Evolutionary conservation across 1,284 basidiomycete species (phyloP).

Genomic region (Moesziomyces aphidis): DNA sequence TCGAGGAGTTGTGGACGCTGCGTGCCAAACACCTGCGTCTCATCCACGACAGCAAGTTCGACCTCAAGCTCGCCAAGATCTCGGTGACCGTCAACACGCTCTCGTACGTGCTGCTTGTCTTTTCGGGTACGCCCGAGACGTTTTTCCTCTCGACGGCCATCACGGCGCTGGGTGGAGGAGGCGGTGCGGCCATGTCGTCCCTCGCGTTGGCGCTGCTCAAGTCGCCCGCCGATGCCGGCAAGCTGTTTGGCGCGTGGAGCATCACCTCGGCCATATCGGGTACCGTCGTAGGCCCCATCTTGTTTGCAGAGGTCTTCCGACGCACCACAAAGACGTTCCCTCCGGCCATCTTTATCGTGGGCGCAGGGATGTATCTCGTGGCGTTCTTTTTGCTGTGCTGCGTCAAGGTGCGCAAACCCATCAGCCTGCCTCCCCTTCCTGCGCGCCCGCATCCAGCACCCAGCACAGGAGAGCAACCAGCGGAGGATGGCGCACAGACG

Average conservation of each 20-base stretch:
- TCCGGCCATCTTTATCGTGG: conserved; percentile 54
- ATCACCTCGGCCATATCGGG: conserved; percentile 58
- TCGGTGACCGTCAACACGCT: conserved; percentile 36
- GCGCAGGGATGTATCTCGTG: conserved; percentile 35
- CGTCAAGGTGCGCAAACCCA: conserved; percentile 53
- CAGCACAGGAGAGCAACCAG: background rate
- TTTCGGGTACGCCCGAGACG: conserved; percentile 30
- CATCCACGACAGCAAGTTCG: conserved; percentile 66
- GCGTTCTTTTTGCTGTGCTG: conserved; percentile 33
- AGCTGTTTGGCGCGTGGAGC: conserved; percentile 65
- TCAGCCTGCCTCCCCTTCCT: conserved; percentile 50
- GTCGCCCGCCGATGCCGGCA: conserved; percentile 59
- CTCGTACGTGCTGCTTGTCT: conserved; percentile 36
- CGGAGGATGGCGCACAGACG: conserved; percentile 1
- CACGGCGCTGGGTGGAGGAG: conserved; percentile 54
- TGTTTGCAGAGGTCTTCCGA: conserved; percentile 59
- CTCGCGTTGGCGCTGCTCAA: conserved; percentile 61
- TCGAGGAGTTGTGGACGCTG: conserved; percentile 63
- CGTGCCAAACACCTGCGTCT: conserved; percentile 62
- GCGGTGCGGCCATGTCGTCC: conserved; percentile 63
- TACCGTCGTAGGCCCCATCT: conserved; percentile 59
- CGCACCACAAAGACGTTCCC: conserved; percentile 45
- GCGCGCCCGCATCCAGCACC: conserved; percentile 37
- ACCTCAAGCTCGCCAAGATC: conserved; percentile 51
- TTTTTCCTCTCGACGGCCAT: conserved; percentile 48